These are phyloP conservation scores for Cladophialophora yegresii DNA, from an alignment of 2,329 filamentous ascomycete species.

Conservation along the genomic window DNA sequence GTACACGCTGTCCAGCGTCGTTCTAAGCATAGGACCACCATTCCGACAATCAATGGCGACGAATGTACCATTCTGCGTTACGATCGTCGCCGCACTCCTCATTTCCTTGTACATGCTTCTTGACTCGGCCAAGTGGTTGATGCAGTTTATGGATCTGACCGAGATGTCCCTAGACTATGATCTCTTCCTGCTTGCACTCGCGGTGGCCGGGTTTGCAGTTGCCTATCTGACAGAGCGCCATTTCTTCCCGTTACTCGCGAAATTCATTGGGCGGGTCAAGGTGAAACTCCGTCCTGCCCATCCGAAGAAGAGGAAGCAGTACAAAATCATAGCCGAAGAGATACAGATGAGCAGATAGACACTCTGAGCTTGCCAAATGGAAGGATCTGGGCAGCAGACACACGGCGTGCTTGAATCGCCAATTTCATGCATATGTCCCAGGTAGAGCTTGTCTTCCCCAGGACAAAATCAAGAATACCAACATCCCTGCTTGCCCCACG, in stretches of 20 bases:
- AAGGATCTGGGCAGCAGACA: not conserved
- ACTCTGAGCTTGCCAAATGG: not conserved
- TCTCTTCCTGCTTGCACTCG: slow-evolving; percentile 69
- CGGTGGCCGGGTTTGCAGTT: slow-evolving; percentile 65
- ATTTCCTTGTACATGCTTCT: slow-evolving; percentile 80
- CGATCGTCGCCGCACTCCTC: slow-evolving; percentile 67
- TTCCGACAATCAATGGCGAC: slow-evolving; percentile 78
- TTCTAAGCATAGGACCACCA: slow-evolving; percentile 86
- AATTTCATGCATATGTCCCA: not conserved
- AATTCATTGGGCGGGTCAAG: slow-evolving; percentile 64
- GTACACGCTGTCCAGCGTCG: slow-evolving; percentile 86
- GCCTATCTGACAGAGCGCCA: slow-evolving; percentile 73
- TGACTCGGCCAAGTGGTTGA: slow-evolving; percentile 68
- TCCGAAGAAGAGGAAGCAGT: slow-evolving; percentile 79
- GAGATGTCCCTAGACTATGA: slow-evolving; percentile 72
- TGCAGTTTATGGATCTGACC: slow-evolving; percentile 81
- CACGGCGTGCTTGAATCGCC: not conserved
- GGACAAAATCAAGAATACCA: not conserved
- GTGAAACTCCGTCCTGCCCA: slow-evolving; percentile 57
- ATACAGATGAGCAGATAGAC: slow-evolving; percentile 48
- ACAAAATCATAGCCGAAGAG: slow-evolving; percentile 76
- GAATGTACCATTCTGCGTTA: slow-evolving; percentile 84
- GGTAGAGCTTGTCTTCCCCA: not conserved
- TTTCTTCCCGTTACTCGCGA: slow-evolving; percentile 69
- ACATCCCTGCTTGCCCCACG: not conserved